Conservation (phyloP, 306 rosid species). For the Casuarina cunninghamiana region DNA sequence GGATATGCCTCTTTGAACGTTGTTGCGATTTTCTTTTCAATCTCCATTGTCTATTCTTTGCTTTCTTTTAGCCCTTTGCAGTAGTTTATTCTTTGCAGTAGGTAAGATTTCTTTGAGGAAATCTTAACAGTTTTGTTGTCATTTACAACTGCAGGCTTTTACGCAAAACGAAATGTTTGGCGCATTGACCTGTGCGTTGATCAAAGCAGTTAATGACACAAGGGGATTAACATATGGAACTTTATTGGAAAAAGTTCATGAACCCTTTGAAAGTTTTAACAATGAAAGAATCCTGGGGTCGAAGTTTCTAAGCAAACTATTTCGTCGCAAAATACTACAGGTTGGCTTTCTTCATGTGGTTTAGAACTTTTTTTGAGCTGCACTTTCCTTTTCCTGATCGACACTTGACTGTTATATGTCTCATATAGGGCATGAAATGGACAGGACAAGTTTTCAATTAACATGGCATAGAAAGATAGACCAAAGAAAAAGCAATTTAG, state of each 20-base stretch:
- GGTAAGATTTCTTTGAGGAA: not conserved
- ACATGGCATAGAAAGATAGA: no score
- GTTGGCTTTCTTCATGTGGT: conserved; percentile 24
- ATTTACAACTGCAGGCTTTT: conserved; percentile 43
- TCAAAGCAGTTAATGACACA: conserved; percentile 25
- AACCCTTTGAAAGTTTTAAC: conserved; percentile 25
- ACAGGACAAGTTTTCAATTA: no score
- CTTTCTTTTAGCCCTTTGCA: no score
- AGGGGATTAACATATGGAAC: conserved; percentile 42
- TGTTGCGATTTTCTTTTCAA: not conserved
- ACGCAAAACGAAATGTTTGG: conserved; percentile 61
- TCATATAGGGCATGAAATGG: no score
- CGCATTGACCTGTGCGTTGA: conserved; percentile 61
- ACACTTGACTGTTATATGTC: no score
- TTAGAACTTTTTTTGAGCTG: not conserved
- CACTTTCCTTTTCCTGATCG: no score
- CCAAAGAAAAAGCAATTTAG: no score
- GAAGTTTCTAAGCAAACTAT: conserved; percentile 28
- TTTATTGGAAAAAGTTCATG: conserved; percentile 38
- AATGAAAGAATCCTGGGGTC: conserved; percentile 29
- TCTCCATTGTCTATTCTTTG: not conserved
- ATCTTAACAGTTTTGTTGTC: conserved; percentile 10
- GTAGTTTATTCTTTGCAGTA: not conserved
- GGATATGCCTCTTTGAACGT: no score
- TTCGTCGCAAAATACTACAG: conserved; percentile 51